Conservation (phyloP, 805 yeast species). For the Candida suzukii region DNA sequence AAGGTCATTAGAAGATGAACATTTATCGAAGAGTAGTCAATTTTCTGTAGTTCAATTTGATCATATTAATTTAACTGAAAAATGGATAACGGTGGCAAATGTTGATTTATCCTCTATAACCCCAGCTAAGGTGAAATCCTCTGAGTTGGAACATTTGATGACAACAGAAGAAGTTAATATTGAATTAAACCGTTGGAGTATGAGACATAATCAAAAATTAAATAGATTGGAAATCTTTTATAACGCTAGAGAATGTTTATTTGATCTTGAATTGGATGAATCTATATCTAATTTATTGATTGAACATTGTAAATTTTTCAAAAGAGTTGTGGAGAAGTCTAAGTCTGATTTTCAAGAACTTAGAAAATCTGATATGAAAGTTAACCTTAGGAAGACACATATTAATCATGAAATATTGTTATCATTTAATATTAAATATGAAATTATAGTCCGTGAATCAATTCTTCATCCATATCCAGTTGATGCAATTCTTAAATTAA, state of each 20-base stretch:
- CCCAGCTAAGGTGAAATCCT: background rate
- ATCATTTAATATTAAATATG: background rate
- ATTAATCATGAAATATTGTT: background rate
- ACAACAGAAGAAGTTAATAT: background rate
- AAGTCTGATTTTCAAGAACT: background rate
- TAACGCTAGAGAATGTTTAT: no score
- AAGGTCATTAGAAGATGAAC: background rate
- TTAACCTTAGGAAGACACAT: background rate
- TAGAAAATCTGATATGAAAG: background rate
- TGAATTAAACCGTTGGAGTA: background rate
- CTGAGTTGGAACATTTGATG: background rate
- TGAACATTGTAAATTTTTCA: background rate
- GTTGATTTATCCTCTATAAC: background rate
- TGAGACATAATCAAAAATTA: no score
- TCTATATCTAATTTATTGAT: background rate
- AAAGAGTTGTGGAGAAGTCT: background rate
- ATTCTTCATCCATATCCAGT: conserved; percentile 8
- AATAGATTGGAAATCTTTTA: no score
- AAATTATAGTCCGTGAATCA: conserved; percentile 10
- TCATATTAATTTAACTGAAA: background rate
- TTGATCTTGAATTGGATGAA: background rate
- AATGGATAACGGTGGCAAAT: background rate
- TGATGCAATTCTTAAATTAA: conserved; percentile 14
- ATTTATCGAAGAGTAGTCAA: background rate
- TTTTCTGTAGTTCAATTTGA: background rate